Percentiles rank a stretch among this genome's conserved stretches.
Evolutionary conservation across 108 stramenopile species (phyloP).

Genomic region (Fragilariopsis cylindrus): DNA sequence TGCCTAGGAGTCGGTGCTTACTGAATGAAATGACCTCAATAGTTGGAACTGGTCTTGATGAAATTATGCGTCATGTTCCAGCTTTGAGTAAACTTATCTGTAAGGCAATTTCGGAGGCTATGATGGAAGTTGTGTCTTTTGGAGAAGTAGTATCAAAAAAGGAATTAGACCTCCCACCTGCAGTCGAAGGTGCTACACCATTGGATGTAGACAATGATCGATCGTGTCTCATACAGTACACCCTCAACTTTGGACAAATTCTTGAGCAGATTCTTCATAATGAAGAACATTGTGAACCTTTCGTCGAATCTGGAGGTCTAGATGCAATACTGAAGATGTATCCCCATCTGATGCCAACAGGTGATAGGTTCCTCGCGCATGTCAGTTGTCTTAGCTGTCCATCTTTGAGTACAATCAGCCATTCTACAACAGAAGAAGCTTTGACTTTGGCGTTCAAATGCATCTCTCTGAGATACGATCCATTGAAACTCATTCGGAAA

Average conservation of each 20-base stretch:
- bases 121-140: conserved; percentile 64
- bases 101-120: conserved; percentile 63
- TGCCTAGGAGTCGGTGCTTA: conserved; percentile 83
- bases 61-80: conserved; percentile 92
- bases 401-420: conserved; percentile 69
- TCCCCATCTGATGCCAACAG: conserved; percentile 67
- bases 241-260: conserved; percentile 79
- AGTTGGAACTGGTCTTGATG: conserved; percentile 89
- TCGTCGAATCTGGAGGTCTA: conserved; percentile 77
- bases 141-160: conserved; percentile 56
- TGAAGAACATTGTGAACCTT: conserved; percentile 76
- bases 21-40: conserved; percentile 85
- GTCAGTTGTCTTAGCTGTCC: conserved; percentile 74
- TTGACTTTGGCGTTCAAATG: conserved; percentile 64
- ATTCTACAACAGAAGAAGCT: conserved; percentile 74
- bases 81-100: conserved; percentile 61
- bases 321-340: conserved; percentile 71
- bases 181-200: background rate
- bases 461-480: conserved; percentile 56
- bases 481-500: conserved; percentile 56
- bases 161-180: background rate
- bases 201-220: conserved; percentile 56
- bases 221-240: conserved; percentile 84
- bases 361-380: conserved; percentile 72
- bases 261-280: conserved; percentile 87